Conservation (phyloP, 2,329 filamentous ascomycete species). For the Trichoderma sp. region DNA sequence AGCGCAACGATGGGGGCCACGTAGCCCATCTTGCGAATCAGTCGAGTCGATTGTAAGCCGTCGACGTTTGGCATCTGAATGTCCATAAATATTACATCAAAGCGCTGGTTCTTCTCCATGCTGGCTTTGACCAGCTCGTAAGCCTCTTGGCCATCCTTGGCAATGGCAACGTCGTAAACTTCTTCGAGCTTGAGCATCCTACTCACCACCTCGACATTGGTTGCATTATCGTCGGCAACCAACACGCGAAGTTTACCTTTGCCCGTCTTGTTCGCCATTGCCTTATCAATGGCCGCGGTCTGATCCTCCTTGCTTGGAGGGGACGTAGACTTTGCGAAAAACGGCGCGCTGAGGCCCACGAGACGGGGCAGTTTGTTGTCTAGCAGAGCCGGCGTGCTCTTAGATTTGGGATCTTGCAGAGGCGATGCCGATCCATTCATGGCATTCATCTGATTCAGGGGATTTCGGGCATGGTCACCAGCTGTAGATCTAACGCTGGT, state of each 20-base stretch:
- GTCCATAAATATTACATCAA: conserved; percentile 95
- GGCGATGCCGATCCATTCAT: conserved; percentile 26
- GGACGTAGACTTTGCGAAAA: conserved; percentile 58
- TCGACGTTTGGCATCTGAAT: conserved; percentile 95
- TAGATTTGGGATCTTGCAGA: conserved; percentile 20
- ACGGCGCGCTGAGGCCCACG: conserved; percentile 80
- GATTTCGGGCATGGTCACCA: conserved; percentile 38
- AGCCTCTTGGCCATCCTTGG: conserved; percentile 83
- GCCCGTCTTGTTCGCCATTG: conserved; percentile 61
- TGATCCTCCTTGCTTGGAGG: conserved; percentile 55
- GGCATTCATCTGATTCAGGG: conserved; percentile 31
- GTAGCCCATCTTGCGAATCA: conserved; percentile 87
- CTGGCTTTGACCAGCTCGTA: conserved; percentile 81
- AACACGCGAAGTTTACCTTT: conserved; percentile 72
- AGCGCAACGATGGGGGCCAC: conserved; percentile 85
- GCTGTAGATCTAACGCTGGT: conserved; percentile 48
- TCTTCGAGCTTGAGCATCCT: conserved; percentile 73
- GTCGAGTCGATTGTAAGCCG: conserved; percentile 79
- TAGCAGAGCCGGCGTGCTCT: conserved; percentile 21
- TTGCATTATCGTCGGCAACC: conserved; percentile 72
- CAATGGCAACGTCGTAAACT: conserved; percentile 85
- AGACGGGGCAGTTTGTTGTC: conserved; percentile 65
- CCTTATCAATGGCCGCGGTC: conserved; percentile 64
- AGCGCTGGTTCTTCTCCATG: conserved; percentile 71
- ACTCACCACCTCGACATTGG: conserved; percentile 60